These are phyloP conservation scores for Colletotrichum graminicola DNA, from an alignment of 2,329 filamentous ascomycete genomes.

Conservation along the genomic window DNA sequence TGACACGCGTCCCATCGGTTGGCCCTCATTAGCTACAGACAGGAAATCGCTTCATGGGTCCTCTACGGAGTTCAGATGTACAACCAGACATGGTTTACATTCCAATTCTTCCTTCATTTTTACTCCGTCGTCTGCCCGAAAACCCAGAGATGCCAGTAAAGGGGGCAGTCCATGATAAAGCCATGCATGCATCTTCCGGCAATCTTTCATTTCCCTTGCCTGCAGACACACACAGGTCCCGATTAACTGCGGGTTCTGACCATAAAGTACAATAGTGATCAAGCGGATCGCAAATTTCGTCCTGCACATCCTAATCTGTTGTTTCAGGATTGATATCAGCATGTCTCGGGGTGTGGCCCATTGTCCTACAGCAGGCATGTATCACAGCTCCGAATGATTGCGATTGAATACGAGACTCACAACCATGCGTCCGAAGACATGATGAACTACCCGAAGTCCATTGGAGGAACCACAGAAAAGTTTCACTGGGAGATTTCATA, in stretches of 20 bases:
- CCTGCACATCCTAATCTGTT: not conserved
- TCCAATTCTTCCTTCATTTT: accelerated
- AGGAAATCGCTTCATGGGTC: not conserved
- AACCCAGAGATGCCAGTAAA: not conserved
- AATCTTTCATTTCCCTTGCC: not conserved
- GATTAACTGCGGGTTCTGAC: no score
- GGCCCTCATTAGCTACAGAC: not conserved
- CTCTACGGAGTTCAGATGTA: no score
- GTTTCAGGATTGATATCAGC: not conserved
- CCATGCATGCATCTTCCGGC: not conserved
- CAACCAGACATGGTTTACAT: not conserved
- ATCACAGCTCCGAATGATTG: no score
- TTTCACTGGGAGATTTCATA: no score
- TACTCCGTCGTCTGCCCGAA: not conserved
- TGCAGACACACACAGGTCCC: no score
- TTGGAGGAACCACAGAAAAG: no score
- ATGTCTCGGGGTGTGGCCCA: no score
- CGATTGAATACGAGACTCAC: no score
- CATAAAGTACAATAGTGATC: not conserved
- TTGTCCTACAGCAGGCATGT: no score
- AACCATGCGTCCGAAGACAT: no score
- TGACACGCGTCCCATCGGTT: not conserved
- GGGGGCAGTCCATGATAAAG: not conserved
- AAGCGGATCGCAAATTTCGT: no score
- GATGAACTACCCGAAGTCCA: no score